Conservation (phyloP, 495 filamentous ascomycete genomes). For the Neurospora terricola region DNA sequence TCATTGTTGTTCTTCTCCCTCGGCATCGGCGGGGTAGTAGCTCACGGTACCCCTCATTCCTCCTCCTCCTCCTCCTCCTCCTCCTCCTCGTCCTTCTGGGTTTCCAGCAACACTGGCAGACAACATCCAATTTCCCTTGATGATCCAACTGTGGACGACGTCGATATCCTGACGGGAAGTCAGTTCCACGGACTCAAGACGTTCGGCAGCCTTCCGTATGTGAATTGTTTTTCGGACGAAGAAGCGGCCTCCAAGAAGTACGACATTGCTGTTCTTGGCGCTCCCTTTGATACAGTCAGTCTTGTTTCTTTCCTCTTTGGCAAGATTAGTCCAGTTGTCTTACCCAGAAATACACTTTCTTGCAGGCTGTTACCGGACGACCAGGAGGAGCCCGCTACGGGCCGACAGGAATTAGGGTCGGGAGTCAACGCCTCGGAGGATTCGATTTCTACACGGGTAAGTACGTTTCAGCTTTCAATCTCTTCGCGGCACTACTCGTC, state of each 20-base stretch:
- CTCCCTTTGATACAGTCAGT: slow-evolving; percentile 41
- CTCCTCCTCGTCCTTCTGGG: not conserved
- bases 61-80: not conserved
- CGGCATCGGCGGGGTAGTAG: not conserved
- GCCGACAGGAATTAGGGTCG: slow-evolving; percentile 71
- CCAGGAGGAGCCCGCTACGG: slow-evolving; percentile 81
- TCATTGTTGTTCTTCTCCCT: not conserved
- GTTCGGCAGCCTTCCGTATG: slow-evolving; percentile 69
- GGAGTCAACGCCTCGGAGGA: slow-evolving; percentile 27
- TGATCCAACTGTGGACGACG: not conserved
- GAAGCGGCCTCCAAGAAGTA: slow-evolving; percentile 44
- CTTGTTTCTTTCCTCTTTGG: not conserved
- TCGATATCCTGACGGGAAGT: not conserved
- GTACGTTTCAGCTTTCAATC: not conserved
- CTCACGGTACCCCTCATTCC: not conserved
- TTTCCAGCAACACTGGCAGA: not conserved
- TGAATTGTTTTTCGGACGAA: slow-evolving; percentile 63
- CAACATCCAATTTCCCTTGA: not conserved
- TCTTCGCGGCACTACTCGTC: not conserved
- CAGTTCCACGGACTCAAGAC: slow-evolving; percentile 49
- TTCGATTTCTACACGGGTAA: slow-evolving; percentile 26
- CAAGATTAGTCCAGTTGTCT: not conserved
- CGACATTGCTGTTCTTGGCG: slow-evolving; percentile 75
- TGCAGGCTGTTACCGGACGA: slow-evolving; percentile 18
- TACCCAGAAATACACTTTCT: not conserved